Evolutionary conservation across 2,329 filamentous ascomycete genomes (phyloP).

Genomic region (Zymoseptoria brevis): DNA sequence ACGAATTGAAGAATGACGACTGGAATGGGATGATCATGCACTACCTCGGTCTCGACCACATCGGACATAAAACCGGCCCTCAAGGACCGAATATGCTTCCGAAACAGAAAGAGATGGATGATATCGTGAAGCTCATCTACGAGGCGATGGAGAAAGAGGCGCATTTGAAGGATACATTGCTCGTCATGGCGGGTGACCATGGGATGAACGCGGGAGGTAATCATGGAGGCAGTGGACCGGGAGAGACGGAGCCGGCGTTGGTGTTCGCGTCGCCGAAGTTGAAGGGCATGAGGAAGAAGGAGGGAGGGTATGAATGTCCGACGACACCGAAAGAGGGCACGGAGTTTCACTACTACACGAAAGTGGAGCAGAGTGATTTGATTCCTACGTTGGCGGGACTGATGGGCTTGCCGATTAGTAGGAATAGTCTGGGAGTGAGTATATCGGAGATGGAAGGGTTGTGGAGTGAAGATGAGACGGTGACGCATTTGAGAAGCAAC

Average conservation of each 20-base stretch:
- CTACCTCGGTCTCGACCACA: slow-evolving; percentile 92
- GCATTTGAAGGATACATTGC: slow-evolving; percentile 68
- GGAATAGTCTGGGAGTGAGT: slow-evolving; percentile 83
- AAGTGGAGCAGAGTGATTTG: slow-evolving; percentile 89
- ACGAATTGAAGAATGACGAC: slow-evolving; percentile 66
- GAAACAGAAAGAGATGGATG: slow-evolving; percentile 92
- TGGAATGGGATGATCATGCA: slow-evolving; percentile 94
- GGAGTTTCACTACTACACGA: slow-evolving; percentile 76
- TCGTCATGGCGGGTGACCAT: slow-evolving; percentile 87
- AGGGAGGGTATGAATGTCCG: slow-evolving; percentile 38
- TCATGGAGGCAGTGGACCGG: slow-evolving; percentile 85
- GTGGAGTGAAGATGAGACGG: slow-evolving; percentile 47
- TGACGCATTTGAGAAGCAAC: slow-evolving; percentile 67
- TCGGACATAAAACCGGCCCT: slow-evolving; percentile 92
- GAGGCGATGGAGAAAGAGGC: slow-evolving; percentile 60
- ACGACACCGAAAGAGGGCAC: slow-evolving; percentile 45
- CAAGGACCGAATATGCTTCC: slow-evolving; percentile 77
- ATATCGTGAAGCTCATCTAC: slow-evolving; percentile 68
- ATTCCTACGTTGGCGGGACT: slow-evolving; percentile 81
- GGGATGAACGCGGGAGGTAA: slow-evolving; percentile 99
- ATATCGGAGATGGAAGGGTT: slow-evolving; percentile 71
- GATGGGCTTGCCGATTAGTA: slow-evolving; percentile 77
- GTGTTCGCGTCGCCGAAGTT: slow-evolving; percentile 51
- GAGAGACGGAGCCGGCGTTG: slow-evolving; percentile 87
- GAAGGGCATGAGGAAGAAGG: slow-evolving; percentile 10